Percentiles rank a stretch among this genome's conserved stretches.
Evolutionary conservation across 805 yeast genomes (phyloP).

Genomic region (Pichia eremophila): DNA sequence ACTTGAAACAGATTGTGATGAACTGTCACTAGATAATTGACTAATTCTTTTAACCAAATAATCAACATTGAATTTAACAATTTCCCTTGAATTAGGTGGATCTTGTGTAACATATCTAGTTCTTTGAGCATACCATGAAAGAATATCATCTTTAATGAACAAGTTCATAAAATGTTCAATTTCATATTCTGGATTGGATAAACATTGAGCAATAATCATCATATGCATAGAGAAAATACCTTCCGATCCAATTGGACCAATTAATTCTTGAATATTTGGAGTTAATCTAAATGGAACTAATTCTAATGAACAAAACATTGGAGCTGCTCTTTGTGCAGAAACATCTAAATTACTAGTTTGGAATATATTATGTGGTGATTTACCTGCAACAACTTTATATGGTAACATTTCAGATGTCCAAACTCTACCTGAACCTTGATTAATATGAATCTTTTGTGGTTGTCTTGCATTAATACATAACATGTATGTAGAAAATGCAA

Average conservation of each 20-base stretch:
- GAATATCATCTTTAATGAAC: slow-evolving; percentile 91
- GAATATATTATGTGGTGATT: slow-evolving; percentile 30
- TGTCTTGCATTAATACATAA: slow-evolving; percentile 88
- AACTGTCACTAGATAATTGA: slow-evolving; percentile 47
- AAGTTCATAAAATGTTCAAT: slow-evolving; percentile 85
- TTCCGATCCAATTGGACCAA: slow-evolving; percentile 90
- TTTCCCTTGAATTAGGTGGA: slow-evolving; percentile 64
- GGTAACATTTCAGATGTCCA: slow-evolving; percentile 97
- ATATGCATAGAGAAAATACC: slow-evolving; percentile 83
- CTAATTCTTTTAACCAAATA: slow-evolving; percentile 69
- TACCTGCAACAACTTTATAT: slow-evolving; percentile 56
- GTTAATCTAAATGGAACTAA: slow-evolving; percentile 94
- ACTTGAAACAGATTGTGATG: slow-evolving; percentile 70
- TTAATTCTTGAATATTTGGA: slow-evolving; percentile 87
- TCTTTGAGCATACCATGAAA: slow-evolving; percentile 86
- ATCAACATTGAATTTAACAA: slow-evolving; percentile 83
- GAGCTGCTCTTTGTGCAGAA: slow-evolving; percentile 50
- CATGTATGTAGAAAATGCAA: slow-evolving; percentile 87
- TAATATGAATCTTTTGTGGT: slow-evolving; percentile 85
- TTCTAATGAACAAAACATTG: slow-evolving; percentile 84
- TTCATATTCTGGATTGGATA: slow-evolving; percentile 87
- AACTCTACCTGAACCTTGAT: slow-evolving; percentile 74
- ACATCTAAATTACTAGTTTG: slow-evolving; percentile 39
- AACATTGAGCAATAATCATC: slow-evolving; percentile 76
- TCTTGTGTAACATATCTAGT: slow-evolving; percentile 80